Conservation (phyloP, 164 flowering plant genomes). For the Piper longum region DNA sequence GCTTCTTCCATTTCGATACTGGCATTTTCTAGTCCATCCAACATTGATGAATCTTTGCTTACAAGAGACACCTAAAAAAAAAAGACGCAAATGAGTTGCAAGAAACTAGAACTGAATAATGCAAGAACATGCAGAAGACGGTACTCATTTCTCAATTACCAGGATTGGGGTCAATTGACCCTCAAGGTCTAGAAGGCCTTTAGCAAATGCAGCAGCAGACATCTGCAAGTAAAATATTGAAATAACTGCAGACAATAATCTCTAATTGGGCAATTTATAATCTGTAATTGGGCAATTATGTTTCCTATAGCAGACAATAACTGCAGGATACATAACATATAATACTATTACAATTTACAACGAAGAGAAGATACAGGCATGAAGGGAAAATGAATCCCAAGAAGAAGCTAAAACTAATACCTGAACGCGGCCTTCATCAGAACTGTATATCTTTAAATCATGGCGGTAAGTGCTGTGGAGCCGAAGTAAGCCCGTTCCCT, state of each 20-base stretch:
- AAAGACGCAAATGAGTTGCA: constrained; percentile 10
- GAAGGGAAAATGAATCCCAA: not conserved
- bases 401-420: constrained; percentile 16
- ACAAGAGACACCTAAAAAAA: constrained; percentile 80
- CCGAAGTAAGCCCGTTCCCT: constrained; percentile 97
- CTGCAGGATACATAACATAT: not conserved
- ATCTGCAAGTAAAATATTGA: constrained; percentile 36
- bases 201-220: constrained; percentile 99
- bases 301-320: not conserved
- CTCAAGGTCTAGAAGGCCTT: constrained; percentile 97
- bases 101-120: not conserved
- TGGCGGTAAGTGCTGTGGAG: constrained; percentile 98
- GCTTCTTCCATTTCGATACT: constrained; percentile 91
- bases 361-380: no score
- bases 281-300: not conserved
- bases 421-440: constrained; percentile 99
- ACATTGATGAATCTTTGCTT: constrained; percentile 98
- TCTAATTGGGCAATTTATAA: not conserved
- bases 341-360: not conserved
- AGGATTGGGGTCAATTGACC: constrained; percentile 94
- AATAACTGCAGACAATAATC: not conserved
- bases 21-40: constrained; percentile 99
- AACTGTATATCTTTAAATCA: constrained; percentile 97
- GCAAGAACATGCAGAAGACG: not conserved
- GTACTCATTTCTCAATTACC: constrained; percentile 27